Evolutionary conservation across 805 yeast genomes (phyloP).

Genomic region (Wickerhamiella cacticola): DNA sequence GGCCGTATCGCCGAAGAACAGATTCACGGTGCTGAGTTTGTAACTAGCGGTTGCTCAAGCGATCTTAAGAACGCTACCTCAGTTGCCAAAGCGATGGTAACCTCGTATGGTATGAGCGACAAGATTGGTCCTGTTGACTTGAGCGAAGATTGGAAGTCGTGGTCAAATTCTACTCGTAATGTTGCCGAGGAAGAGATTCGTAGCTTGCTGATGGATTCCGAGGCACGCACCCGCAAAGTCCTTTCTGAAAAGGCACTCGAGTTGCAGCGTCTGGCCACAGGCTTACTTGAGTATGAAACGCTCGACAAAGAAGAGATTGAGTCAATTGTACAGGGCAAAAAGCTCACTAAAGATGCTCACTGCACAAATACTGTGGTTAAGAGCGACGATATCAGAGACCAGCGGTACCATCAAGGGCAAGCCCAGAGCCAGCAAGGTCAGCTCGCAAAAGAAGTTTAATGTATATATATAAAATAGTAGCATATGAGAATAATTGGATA

Average conservation of each 20-base stretch:
- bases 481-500: neutral
- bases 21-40: conserved; percentile 80
- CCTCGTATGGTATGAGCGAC: conserved; percentile 92
- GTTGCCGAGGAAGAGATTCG: conserved; percentile 90
- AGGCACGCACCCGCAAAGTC: conserved; percentile 62
- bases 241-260: conserved; percentile 53
- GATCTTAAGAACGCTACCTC: conserved; percentile 83
- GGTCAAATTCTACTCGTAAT: conserved; percentile 84
- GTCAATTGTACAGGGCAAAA: conserved; percentile 69
- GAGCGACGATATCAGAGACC: conserved; percentile 27
- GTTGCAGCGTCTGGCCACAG: conserved; percentile 79
- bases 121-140: conserved; percentile 84
- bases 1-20: conserved; percentile 96
- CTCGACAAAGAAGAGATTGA: conserved; percentile 84
- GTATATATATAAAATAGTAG: neutral
- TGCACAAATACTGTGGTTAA: conserved; percentile 68
- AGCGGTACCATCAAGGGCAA: conserved; percentile 14
- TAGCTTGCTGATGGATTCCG: conserved; percentile 58
- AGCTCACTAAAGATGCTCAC: conserved; percentile 48
- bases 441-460: neutral
- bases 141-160: conserved; percentile 83
- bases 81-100: conserved; percentile 94
- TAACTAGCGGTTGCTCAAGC: conserved; percentile 89
- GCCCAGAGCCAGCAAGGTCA: conserved; percentile 4
- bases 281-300: conserved; percentile 89